Conservation (phyloP, 352 stramenopile genomes). For the Hyaloperonospora brassicae region DNA sequence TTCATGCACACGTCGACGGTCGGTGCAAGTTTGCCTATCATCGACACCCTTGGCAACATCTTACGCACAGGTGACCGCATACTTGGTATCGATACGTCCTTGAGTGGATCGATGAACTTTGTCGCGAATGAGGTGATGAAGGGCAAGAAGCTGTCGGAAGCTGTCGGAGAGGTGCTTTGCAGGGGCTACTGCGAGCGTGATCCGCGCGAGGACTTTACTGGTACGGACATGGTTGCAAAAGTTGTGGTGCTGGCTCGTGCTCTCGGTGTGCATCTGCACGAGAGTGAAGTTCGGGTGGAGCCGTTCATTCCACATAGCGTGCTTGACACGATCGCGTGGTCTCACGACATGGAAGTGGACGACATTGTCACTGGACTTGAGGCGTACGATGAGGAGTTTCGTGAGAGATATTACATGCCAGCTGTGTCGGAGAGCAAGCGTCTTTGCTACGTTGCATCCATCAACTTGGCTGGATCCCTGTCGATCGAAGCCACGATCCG, state of each 20-base stretch:
- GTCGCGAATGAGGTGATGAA: too few species aligned
- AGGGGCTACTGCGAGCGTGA: conserved; percentile 66
- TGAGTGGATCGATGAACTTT: too few species aligned
- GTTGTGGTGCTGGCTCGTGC: conserved; percentile 58
- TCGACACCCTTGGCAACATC: conserved; percentile 72
- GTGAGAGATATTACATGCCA: conserved; percentile 40
- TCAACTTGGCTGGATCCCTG: conserved; percentile 48
- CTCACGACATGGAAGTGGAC: conserved; percentile 34
- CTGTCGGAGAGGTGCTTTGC: conserved; percentile 37
- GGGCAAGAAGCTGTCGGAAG: too few species aligned
- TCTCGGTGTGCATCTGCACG: conserved; percentile 45
- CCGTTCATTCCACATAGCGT: conserved; percentile 42
- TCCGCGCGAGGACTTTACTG: conserved; percentile 59
- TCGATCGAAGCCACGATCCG: conserved; percentile 41
- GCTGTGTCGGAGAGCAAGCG: conserved; percentile 39
- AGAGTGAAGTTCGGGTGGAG: conserved; percentile 40
- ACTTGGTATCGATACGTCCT: conserved; percentile 43
- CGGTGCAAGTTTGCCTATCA: conserved; percentile 54
- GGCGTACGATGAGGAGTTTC: conserved; percentile 50
- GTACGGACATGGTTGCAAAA: conserved; percentile 59
- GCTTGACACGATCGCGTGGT: conserved; percentile 42
- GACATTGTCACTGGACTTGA: conserved; percentile 43
- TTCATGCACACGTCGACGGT: conserved; percentile 80
- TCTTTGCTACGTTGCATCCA: conserved; percentile 59
- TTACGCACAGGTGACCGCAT: conserved; percentile 64